Percentiles rank a stretch among this genome's conserved stretches.
Conservation (phyloP, 805 yeast genomes). For the Kregervanrija delftensis region DNA sequence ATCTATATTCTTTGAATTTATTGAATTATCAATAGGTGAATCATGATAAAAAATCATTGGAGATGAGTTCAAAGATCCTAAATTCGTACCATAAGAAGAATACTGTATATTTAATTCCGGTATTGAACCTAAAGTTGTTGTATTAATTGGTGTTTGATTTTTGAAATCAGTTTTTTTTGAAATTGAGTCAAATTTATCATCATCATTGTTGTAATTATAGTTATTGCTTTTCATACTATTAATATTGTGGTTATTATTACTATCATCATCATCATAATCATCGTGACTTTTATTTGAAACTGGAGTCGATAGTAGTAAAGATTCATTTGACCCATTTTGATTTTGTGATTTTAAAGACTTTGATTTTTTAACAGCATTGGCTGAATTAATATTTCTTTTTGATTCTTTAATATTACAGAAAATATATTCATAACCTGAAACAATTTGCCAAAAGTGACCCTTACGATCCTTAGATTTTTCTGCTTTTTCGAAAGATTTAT, state of each 20-base stretch:
- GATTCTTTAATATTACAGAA: conserved; percentile 60
- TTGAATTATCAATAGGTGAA: conserved; percentile 19
- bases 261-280: neutral
- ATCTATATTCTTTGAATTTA: conserved; percentile 28
- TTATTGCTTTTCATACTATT: neutral
- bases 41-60: conserved; percentile 12
- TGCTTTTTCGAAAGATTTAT: conserved; percentile 87
- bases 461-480: conserved; percentile 87
- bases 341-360: conserved; percentile 1
- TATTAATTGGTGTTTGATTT: conserved; percentile 3
- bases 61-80: conserved; percentile 5
- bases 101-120: conserved; percentile 8
- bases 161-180: neutral
- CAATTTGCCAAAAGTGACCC: conserved; percentile 91
- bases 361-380: conserved; percentile 5
- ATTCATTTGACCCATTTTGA: neutral
- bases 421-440: conserved; percentile 73
- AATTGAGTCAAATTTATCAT: neutral
- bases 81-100: conserved; percentile 2
- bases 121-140: conserved; percentile 3
- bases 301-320: conserved; percentile 5
- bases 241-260: neutral
- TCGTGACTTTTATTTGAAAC: conserved; percentile 1
- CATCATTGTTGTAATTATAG: neutral
- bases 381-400: conserved; percentile 24